Evolutionary conservation across 2,329 filamentous ascomycete species (phyloP).

Genomic region (Zelopaecilomyces penicillatus): DNA sequence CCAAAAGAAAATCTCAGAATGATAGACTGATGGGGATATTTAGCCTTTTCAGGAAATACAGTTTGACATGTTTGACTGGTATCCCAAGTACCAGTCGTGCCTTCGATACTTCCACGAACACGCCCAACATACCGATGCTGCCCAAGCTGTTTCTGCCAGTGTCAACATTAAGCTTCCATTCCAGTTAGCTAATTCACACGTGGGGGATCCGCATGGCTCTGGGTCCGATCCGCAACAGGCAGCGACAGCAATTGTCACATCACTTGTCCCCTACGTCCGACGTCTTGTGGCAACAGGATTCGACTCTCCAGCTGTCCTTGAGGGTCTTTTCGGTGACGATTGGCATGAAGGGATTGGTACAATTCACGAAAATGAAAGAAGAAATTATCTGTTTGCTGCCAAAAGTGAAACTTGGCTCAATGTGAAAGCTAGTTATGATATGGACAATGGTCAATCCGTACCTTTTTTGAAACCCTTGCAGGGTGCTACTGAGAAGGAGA

Average conservation of each 20-base stretch:
- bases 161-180: slow-evolving; percentile 88
- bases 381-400: slow-evolving; percentile 91
- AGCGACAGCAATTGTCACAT: slow-evolving; percentile 20
- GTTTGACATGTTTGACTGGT: slow-evolving; percentile 87
- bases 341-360: slow-evolving; percentile 74
- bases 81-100: slow-evolving; percentile 83
- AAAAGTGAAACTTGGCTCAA: slow-evolving; percentile 86
- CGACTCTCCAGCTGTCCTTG: slow-evolving; percentile 76
- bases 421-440: slow-evolving; percentile 87
- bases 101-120: slow-evolving; percentile 86
- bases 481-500: slow-evolving; percentile 67
- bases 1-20: too few relatives aligned
- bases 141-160: slow-evolving; percentile 83
- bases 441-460: slow-evolving; percentile 70
- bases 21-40: background rate
- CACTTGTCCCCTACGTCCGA: slow-evolving; percentile 77
- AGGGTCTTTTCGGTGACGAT: slow-evolving; percentile 95
- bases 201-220: background rate
- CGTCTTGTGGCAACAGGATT: slow-evolving; percentile 87
- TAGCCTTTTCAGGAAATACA: slow-evolving; percentile 40
- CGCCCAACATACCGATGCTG: slow-evolving; percentile 72
- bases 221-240: slow-evolving; percentile 1
- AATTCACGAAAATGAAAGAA: slow-evolving; percentile 78
- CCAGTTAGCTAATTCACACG: slow-evolving; percentile 36
- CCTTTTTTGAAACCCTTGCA: slow-evolving; percentile 83